These are phyloP conservation scores for Malassezia arunalokei DNA, from an alignment of 1,284 basidiomycete genomes.

Conservation along the genomic window DNA sequence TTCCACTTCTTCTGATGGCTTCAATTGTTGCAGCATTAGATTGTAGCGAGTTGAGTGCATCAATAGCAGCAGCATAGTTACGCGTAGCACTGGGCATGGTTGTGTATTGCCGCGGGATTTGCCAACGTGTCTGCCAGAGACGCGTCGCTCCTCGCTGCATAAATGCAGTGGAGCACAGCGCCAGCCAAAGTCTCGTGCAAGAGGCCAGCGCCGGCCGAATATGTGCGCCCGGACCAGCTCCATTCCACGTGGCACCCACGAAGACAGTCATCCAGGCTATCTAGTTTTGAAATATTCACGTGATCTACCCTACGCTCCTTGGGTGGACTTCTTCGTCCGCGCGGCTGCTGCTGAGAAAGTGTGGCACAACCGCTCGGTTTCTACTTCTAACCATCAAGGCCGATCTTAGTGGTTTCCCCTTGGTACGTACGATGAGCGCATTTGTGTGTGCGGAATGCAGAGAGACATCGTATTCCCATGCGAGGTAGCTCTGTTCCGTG, in stretches of 20 bases:
- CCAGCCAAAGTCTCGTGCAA: no score
- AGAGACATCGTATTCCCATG: neutral
- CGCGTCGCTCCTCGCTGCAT: conserved; percentile 5
- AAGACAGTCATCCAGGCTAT: neutral
- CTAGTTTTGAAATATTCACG: conserved; percentile 15
- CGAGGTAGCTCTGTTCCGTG: no score
- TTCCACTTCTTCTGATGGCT: conserved; percentile 65
- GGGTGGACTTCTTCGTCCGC: conserved; percentile 10
- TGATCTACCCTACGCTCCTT: neutral
- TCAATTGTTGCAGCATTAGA: conserved; percentile 85
- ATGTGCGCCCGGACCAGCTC: conserved; percentile 8
- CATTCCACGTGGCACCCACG: conserved; percentile 8
- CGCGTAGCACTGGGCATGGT: neutral
- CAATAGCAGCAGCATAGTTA: conserved; percentile 60
- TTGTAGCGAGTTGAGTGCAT: conserved; percentile 78
- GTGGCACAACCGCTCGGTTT: conserved; percentile 12
- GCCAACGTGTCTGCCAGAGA: conserved; percentile 1
- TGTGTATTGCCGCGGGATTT: neutral
- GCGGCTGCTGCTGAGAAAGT: conserved; percentile 6
- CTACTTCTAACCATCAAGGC: conserved; percentile 19
- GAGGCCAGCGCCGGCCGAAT: neutral
- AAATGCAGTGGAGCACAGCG: no score
- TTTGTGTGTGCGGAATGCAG: neutral
- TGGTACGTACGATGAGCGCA: conserved; percentile 6
- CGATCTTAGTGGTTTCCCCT: conserved; percentile 10